Conservation (phyloP, 345 rosid genomes). For the Psidium friedrichsthalianum region DNA sequence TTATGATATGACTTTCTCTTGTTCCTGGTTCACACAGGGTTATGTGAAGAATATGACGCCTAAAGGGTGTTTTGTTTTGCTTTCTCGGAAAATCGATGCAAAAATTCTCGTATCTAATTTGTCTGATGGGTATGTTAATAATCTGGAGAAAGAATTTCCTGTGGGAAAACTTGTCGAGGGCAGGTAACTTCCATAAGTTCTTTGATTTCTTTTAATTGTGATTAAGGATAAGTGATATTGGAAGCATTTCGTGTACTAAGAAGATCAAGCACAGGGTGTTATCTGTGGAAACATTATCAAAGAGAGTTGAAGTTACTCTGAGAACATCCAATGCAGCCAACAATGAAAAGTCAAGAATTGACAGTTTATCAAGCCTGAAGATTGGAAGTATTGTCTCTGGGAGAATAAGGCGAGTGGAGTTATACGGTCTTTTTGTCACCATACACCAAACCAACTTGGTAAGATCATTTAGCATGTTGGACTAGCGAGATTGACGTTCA, state of each 20-base stretch:
- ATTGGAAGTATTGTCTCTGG: slow-evolving; percentile 62
- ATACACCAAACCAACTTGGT: slow-evolving; percentile 65
- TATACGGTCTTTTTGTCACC: slow-evolving; percentile 67
- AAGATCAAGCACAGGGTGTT: slow-evolving; percentile 46
- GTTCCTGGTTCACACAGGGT: slow-evolving; percentile 43
- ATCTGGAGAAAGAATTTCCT: slow-evolving; percentile 73
- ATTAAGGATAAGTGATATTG: not conserved
- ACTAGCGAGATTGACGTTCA: not conserved
- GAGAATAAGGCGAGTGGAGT: slow-evolving; percentile 64
- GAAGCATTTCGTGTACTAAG: slow-evolving; percentile 6
- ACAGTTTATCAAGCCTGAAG: slow-evolving; percentile 41
- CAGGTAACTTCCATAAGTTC: slow-evolving; percentile 31
- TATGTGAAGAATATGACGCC: slow-evolving; percentile 76
- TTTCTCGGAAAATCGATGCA: slow-evolving; percentile 84
- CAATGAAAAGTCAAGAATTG: slow-evolving; percentile 30
- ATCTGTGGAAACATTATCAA: slow-evolving; percentile 69
- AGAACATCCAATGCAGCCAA: slow-evolving; percentile 33
- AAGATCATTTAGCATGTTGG: not conserved
- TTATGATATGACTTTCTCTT: not conserved
- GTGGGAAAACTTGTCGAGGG: slow-evolving; percentile 82
- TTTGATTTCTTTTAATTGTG: not conserved
- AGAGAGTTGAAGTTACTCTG: slow-evolving; percentile 81
- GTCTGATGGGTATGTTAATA: slow-evolving; percentile 57
- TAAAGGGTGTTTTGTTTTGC: slow-evolving; percentile 80
- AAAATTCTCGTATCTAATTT: slow-evolving; percentile 70